phyloP scores from a whole-genome alignment of 140 eudicot species.

The Senecio squalidus region DNA sequence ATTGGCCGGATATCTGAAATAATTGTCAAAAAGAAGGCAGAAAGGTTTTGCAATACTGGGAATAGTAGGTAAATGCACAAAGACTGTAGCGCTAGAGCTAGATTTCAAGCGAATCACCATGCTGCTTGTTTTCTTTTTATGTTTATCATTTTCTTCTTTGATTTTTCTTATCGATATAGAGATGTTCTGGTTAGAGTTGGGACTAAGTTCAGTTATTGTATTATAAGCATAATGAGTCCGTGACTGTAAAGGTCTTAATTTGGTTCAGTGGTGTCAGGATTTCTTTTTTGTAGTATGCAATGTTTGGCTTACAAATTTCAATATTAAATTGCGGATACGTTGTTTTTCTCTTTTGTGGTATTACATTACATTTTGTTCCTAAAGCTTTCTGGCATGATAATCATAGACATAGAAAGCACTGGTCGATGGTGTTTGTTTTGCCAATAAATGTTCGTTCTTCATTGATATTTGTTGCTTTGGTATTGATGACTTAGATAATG shows the following conservation, averaged over 20 bases:
- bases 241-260: slow-evolving; percentile 21
- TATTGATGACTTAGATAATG: too few relatives aligned
- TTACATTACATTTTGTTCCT: not conserved
- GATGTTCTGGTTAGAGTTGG: slow-evolving; percentile 25
- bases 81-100: slow-evolving; percentile 30
- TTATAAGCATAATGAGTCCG: slow-evolving; percentile 17
- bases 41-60: slow-evolving; percentile 19
- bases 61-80: slow-evolving; percentile 30
- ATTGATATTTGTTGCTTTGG: too few relatives aligned
- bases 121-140: slow-evolving; percentile 4
- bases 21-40: slow-evolving; percentile 21
- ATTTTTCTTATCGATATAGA: slow-evolving; percentile 13
- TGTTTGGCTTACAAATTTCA: slow-evolving; percentile 15
- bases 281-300: slow-evolving; percentile 18
- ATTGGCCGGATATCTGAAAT: slow-evolving; percentile 17
- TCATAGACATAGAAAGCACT: too few relatives aligned
- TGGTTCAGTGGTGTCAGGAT: slow-evolving; percentile 15
- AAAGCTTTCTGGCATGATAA: too few relatives aligned
- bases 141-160: not conserved
- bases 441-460: too few relatives aligned
- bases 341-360: slow-evolving; percentile 4
- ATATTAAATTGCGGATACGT: not conserved
- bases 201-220: slow-evolving; percentile 24
- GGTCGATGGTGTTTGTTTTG: too few relatives aligned
- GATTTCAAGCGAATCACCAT: slow-evolving; percentile 21